Evolutionary conservation across 2,329 filamentous ascomycete genomes (phyloP), one percentile per base, ranked within the genome.

Genomic region (Aspergillus viridinutans): DNA sequence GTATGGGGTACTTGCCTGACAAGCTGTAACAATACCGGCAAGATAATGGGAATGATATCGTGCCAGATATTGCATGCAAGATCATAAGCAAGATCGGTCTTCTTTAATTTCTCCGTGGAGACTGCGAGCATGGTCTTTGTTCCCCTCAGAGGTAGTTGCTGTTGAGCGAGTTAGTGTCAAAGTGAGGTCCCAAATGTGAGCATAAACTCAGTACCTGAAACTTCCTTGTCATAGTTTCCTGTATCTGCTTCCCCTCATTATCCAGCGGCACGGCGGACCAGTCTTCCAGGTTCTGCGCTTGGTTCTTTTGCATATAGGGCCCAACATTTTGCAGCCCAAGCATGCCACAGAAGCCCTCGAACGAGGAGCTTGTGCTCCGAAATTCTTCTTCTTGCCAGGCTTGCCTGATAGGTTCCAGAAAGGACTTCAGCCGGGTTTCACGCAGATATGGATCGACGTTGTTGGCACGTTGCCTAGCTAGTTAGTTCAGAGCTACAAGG

Each of bases 81-180:
- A 59, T 89, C 84, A 64, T 92, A 94, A 0, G 90, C 81, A 8
- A 84, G 77, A 4, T 89, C 87, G 4, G 83, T 82, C 64, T 89
- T 90, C 50, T 91, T 88, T 7, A 97, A 76, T 69, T 91, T 91
- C 65, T 99, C 95, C 0, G 94, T 93, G 0, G 93, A 95, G 50
- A 92, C 93, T 1, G 89, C 90, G n/a, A 99, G 78, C 69, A 97
- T 90, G 0, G 90, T 91, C 70, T 97, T 97, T 1, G 93, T 97
- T 6, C 90, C 84, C 56, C 93, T 86, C 45, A 99, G 76, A 3
- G 94, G 94, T 14, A 97, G 76, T 58, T 83, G 81, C 81, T 89
- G 62, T n/a, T 43, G 10, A 3, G 40, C 6, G 1, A 25, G 47
- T 67, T 35, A 67, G 57, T 49, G 47, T 43, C 3, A 21, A 8